Evolutionary conservation across 352 stramenopile species (phyloP).

Genomic region (Globisporangium mamillatum): DNA sequence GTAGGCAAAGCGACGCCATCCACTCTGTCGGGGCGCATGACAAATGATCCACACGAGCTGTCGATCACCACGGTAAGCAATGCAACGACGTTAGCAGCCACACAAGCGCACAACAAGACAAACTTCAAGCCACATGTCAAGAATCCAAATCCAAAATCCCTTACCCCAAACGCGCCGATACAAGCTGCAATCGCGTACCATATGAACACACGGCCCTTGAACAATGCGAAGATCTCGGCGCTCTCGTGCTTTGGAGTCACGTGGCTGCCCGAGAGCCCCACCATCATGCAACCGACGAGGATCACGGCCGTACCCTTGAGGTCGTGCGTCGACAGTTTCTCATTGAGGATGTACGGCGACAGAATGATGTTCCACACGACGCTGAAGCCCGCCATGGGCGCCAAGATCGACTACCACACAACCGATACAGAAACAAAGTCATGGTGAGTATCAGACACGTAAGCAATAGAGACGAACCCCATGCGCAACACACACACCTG

Average conservation of each 20-base stretch:
- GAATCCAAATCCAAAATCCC: constrained; percentile 10
- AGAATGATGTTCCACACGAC: constrained; percentile 88
- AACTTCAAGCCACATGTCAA: neutral
- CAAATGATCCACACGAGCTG: constrained; percentile 78
- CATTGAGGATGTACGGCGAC: constrained; percentile 75
- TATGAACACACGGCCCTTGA: constrained; percentile 68
- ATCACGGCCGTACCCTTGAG: constrained; percentile 74
- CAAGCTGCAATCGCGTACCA: constrained; percentile 56
- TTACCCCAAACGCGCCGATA: constrained; percentile 38
- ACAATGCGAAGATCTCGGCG: constrained; percentile 76
- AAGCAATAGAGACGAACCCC: neutral
- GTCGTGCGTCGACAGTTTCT: constrained; percentile 74
- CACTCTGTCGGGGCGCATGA: constrained; percentile 57
- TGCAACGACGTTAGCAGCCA: neutral
- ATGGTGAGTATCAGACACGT: neutral
- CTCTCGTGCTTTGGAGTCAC: constrained; percentile 74
- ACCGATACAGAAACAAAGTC: neutral
- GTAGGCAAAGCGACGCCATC: constrained; percentile 77
- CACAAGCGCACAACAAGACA: neutral
- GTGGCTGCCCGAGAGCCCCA: constrained; percentile 80
- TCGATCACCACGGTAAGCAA: neutral
- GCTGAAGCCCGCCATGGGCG: constrained; percentile 84
- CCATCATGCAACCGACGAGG: constrained; percentile 67
- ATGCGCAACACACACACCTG: constrained; percentile 49
- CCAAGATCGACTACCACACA: constrained; percentile 66